phyloP scores from a whole-genome alignment of 176 grass and related monocot species.

The Zoysia japonica region DNA sequence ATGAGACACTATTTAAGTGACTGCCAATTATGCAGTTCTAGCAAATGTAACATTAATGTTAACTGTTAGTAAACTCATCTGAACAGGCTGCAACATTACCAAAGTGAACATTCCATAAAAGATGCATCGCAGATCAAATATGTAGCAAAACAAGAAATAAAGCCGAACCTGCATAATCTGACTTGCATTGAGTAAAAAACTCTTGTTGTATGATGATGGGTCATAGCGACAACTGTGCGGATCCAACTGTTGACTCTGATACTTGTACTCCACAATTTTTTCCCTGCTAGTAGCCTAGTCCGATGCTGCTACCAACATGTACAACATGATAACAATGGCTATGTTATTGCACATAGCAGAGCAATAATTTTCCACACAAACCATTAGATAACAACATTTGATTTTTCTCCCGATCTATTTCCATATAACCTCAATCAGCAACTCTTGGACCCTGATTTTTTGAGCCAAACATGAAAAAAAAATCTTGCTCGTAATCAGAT shows the following conservation, averaged over 20 bases:
- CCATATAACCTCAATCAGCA: no score
- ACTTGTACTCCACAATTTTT: conserved; percentile 54
- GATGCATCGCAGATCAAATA: conserved; percentile 9
- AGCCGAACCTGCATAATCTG: conserved; percentile 59
- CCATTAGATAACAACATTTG: no score
- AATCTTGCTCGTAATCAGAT: no score
- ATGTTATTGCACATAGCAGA: no score
- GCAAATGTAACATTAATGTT: conserved; percentile 14
- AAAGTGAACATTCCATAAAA: conserved; percentile 16
- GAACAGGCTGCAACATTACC: conserved; percentile 13
- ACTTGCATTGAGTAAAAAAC: conserved; percentile 56
- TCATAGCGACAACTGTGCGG: conserved; percentile 54
- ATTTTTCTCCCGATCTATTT: no score
- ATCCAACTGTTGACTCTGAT: conserved; percentile 61
- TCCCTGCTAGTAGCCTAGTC: conserved; percentile 31
- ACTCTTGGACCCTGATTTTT: no score
- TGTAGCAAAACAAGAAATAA: background rate
- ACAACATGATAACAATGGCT: no score
- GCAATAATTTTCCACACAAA: no score
- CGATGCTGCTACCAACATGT: no score
- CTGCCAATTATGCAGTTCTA: conserved; percentile 29
- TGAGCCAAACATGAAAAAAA: no score
- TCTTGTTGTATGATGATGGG: conserved; percentile 45
- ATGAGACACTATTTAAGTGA: background rate
- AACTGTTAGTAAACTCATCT: conserved; percentile 24